Evolutionary conservation across 2,329 filamentous ascomycete genomes (phyloP).

Genomic region (Metarhizium brunneum): DNA sequence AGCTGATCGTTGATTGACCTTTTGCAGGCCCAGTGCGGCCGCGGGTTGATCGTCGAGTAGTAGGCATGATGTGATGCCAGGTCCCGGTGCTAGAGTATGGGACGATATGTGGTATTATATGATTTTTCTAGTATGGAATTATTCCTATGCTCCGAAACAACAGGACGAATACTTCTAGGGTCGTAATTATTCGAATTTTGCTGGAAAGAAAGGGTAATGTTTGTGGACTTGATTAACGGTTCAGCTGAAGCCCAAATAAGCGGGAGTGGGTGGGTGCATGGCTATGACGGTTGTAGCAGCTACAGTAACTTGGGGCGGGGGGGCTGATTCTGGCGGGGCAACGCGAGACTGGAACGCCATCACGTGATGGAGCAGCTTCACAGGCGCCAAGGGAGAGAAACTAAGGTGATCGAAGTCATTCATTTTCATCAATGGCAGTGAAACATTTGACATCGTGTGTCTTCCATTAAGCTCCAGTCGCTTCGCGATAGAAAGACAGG

Average conservation of each 20-base stretch:
- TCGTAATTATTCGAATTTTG: neutral
- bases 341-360: constrained; percentile 38
- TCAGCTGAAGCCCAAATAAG: neutral
- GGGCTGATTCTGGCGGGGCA: constrained; percentile 40
- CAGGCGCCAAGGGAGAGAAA: neutral
- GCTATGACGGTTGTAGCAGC: constrained; percentile 2
- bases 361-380: constrained; percentile 33
- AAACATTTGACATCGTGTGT: neutral
- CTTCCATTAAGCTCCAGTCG: constrained; percentile 50
- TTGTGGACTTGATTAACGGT: neutral
- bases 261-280: neutral
- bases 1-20: constrained; percentile 47
- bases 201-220: constrained; percentile 1
- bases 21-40: constrained; percentile 28
- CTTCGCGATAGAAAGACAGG: constrained; percentile 77
- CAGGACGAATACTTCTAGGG: neutral
- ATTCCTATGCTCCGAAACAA: neutral
- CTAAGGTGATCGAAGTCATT: neutral
- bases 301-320: neutral
- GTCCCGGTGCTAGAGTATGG: neutral
- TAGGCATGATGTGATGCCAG: constrained; percentile 30
- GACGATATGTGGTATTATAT: neutral
- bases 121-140: neutral
- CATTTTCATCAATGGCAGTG: neutral
- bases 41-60: constrained; percentile 37